Conservation (phyloP, 129 eudicot species). For the Flaveria trinervia region DNA sequence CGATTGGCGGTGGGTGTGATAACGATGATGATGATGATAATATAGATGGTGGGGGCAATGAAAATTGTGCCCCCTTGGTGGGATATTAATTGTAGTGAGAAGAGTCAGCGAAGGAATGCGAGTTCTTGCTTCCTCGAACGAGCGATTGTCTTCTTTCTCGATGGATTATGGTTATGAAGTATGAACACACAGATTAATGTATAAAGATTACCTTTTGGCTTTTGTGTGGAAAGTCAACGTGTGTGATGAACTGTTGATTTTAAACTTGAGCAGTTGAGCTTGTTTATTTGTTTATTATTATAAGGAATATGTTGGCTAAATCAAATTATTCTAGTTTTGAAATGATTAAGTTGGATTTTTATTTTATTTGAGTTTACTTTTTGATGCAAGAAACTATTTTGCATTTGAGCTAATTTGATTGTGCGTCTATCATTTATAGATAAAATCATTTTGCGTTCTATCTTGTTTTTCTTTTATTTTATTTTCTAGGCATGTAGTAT, state of each 20-base stretch:
- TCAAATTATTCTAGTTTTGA: too few species aligned
- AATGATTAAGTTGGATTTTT: too few species aligned
- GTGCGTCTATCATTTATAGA: too few species aligned
- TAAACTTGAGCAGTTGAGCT: too few species aligned
- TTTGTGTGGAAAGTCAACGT: neutral
- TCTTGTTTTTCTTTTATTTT: too few species aligned
- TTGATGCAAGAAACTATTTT: too few species aligned
- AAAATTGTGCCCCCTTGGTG: neutral
- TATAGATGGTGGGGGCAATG: neutral
- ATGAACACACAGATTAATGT: neutral
- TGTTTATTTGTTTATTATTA: too few species aligned
- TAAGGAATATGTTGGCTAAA: too few species aligned
- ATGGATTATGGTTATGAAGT: neutral
- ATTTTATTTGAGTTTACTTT: too few species aligned
- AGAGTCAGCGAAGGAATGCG: neutral
- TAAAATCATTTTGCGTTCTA: too few species aligned
- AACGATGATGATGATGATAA: neutral
- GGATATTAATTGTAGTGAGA: conserved; percentile 1
- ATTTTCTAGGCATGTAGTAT: too few species aligned
- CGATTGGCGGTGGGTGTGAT: neutral
- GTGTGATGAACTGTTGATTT: neutral
- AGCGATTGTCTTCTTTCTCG: neutral
- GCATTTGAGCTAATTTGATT: too few species aligned
- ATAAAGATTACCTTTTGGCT: neutral
- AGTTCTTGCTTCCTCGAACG: neutral